A percentile compares a stretch with the other conserved stretches of the same genome.
These are phyloP conservation scores for Agaricus blazei DNA, from an alignment of 768 basidiomycete species.

Conservation along the genomic window DNA sequence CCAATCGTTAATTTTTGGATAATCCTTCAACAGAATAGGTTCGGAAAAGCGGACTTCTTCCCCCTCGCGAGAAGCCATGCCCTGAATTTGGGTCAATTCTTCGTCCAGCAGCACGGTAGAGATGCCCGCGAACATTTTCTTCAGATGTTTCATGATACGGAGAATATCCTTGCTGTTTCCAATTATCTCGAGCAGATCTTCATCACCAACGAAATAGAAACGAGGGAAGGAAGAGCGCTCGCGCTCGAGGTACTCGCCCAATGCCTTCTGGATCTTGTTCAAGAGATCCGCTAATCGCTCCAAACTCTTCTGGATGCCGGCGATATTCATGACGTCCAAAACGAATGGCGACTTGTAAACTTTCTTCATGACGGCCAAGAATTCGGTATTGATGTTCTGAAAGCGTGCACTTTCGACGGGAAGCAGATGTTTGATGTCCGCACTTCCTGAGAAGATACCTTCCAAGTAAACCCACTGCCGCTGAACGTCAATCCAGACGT, in stretches of 20 bases:
- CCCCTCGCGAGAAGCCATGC: conserved; percentile 94
- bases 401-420: conserved; percentile 98
- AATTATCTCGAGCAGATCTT: conserved; percentile 97
- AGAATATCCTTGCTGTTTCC: conserved; percentile 99
- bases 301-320: conserved; percentile 92
- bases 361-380: conserved; percentile 98
- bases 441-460: conserved; percentile 99
- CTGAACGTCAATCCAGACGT: conserved; percentile 99
- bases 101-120: conserved; percentile 86
- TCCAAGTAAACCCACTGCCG: conserved; percentile 99
- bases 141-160: conserved; percentile 98
- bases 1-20: conserved; percentile 99
- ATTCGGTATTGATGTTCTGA: conserved; percentile 97
- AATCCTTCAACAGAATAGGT: conserved; percentile 86
- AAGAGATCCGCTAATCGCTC: conserved; percentile 94
- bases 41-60: conserved; percentile 85
- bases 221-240: conserved; percentile 98
- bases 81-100: conserved; percentile 81
- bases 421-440: conserved; percentile 98
- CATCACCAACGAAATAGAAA: conserved; percentile 99
- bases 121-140: conserved; percentile 99
- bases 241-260: conserved; percentile 97
- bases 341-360: conserved; percentile 99
- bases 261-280: conserved; percentile 98
- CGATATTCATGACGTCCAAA: conserved; percentile 94